Conservation (phyloP, 1,139 yeast genomes). For the Yamadazyma friedrichii region DNA sequence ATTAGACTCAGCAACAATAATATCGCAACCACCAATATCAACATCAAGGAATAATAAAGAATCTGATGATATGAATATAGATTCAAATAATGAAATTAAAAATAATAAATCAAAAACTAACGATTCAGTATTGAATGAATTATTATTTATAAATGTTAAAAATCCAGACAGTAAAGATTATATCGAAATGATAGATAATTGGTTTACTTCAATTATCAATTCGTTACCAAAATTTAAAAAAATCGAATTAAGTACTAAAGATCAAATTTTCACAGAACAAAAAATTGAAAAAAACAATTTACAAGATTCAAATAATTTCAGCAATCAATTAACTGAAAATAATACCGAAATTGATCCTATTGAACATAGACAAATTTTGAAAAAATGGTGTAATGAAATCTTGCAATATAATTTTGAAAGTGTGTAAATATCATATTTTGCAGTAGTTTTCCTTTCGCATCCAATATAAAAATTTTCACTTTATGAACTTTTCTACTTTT, state of each 20-base stretch:
- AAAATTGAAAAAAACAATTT: slow-evolving; percentile 22
- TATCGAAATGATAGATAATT: slow-evolving; percentile 21
- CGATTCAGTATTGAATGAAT: slow-evolving; percentile 7
- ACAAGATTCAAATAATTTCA: slow-evolving; percentile 4
- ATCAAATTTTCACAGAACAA: slow-evolving; percentile 37
- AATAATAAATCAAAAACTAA: slow-evolving; percentile 1
- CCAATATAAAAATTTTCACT: slow-evolving; percentile 2
- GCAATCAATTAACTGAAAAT: not conserved
- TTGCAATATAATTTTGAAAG: slow-evolving; percentile 4
- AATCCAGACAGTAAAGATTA: slow-evolving; percentile 15
- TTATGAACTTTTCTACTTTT: not conserved
- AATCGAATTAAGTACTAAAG: slow-evolving; percentile 37
- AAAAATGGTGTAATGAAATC: slow-evolving; percentile 6
- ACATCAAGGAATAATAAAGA: not conserved
- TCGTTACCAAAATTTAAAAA: slow-evolving; percentile 30
- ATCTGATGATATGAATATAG: slow-evolving; percentile 16
- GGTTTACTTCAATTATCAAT: slow-evolving; percentile 28
- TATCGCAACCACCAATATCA: not conserved
- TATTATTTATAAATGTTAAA: slow-evolving; percentile 21
- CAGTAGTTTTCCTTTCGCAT: not conserved
- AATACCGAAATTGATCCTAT: not conserved
- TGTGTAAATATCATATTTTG: slow-evolving; percentile 2
- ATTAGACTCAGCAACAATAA: not conserved
- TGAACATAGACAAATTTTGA: slow-evolving; percentile 1
- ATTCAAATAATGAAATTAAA: slow-evolving; percentile 5